Base-by-base conservation (phyloP, 306 rosid genomes). In the Morella rubra region DNA sequence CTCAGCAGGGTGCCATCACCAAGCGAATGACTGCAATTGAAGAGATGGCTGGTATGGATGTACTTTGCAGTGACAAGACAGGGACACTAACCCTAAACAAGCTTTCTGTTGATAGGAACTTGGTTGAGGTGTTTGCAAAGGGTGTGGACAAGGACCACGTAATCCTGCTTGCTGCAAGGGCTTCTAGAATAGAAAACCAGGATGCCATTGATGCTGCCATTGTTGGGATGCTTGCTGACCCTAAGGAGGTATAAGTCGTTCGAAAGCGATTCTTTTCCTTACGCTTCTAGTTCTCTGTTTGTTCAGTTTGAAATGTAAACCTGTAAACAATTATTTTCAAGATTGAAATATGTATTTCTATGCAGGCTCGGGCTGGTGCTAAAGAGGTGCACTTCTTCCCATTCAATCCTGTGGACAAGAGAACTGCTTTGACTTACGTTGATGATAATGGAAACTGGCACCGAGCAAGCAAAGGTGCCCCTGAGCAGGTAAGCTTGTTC, bases 11-110 rank as follows among this genome's bases (percentile, higher is more conserved):
- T 72, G 99, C 99, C 37, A 95, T 95, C 85, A 95, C 99, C 66
- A 95, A 95, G 86, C 77, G 99, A 44, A 95, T 95, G 99, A 95
- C 99, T 50, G 99, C 99, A 76, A 95, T 95, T 69, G 99, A 95
- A 86, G 99, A 95, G 86, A 76, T 95, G 97, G 99, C 99, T 11
- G 98, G 98, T 76, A 95, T 95, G 98, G 98, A 95, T 79, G 98
- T 95, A 16, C 95, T 95, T 52, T 95, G 99, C 89, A 95, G 99
- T 80, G 99, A 95, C 84, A 95, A 95, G 86, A 95, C 99, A 1
- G 99, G 99, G 61, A 95, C 99, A 46, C 90, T 95, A 8, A 95
- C 99, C 58, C 99, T 95, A 66, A 95, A 95, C 93, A 95, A 95
- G 89, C 90, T 95, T 46, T 92, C 90, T 77, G 89, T 95, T 60